Conservation (phyloP, 441 rosid genomes). For the Populus hybrid region DNA sequence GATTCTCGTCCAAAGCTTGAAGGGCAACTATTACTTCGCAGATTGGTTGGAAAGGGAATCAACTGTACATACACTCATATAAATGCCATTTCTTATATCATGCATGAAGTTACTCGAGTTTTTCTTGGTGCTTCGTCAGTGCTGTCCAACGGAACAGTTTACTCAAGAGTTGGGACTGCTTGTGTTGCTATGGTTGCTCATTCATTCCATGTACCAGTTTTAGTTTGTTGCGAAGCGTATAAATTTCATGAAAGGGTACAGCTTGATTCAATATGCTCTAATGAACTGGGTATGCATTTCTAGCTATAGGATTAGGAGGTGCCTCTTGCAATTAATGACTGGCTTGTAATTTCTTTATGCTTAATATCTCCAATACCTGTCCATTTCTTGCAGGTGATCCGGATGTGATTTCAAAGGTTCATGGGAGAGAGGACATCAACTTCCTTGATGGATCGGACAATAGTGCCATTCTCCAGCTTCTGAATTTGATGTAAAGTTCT, state of each 20-base stretch:
- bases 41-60: conserved; percentile 77
- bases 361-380: conserved; percentile 9
- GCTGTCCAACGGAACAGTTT: conserved; percentile 85
- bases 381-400: conserved; percentile 63
- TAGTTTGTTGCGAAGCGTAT: conserved; percentile 91
- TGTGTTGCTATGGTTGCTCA: conserved; percentile 91
- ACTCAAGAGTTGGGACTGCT: conserved; percentile 88
- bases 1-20: conserved; percentile 91
- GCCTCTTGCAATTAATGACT: neutral
- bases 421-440: conserved; percentile 59
- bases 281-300: conserved; percentile 70
- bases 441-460: conserved; percentile 52
- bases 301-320: neutral
- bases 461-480: conserved; percentile 63
- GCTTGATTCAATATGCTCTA: conserved; percentile 86
- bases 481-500: conserved; percentile 60
- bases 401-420: conserved; percentile 69
- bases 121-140: conserved; percentile 87
- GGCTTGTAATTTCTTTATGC: neutral
- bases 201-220: conserved; percentile 72
- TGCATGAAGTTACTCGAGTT: conserved; percentile 88
- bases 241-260: conserved; percentile 91
- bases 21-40: conserved; percentile 73
- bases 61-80: conserved; percentile 79
- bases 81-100: conserved; percentile 81